Conservation (phyloP, 108 stramenopile genomes). For the Cyclotella cryptica region DNA sequence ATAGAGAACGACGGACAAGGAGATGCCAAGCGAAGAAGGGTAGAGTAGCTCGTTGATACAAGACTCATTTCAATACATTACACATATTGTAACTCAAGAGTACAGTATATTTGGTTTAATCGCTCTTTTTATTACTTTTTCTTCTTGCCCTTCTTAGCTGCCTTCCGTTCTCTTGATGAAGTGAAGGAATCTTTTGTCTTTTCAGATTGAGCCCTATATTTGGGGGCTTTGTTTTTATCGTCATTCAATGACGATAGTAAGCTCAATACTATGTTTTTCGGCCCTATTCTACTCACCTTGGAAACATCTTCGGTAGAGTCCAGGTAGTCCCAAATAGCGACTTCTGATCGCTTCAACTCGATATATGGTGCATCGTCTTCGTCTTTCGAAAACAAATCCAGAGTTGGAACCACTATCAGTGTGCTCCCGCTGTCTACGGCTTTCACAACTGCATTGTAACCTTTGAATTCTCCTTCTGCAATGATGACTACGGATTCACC, state of each 20-base stretch:
- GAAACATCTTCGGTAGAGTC: neutral
- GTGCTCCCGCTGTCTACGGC: neutral
- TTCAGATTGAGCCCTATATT: conserved; percentile 25
- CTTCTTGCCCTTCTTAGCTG: conserved; percentile 50
- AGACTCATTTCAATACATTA: neutral
- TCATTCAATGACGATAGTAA: conserved; percentile 55
- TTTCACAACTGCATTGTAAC: conserved; percentile 49
- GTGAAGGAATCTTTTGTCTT: conserved; percentile 27
- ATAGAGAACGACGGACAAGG: neutral
- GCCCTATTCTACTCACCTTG: conserved; percentile 36
- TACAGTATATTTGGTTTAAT: too few species aligned
- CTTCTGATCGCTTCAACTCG: conserved; percentile 56
- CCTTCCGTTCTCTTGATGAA: conserved; percentile 68
- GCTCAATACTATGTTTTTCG: conserved; percentile 44
- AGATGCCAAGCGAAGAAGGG: conserved; percentile 37
- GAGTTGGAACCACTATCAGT: conserved; percentile 60
- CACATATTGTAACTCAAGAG: too few species aligned
- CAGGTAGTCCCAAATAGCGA: conserved; percentile 79
- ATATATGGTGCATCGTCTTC: conserved; percentile 27
- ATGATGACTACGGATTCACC: conserved; percentile 76
- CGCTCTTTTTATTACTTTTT: conserved; percentile 27
- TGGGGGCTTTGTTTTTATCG: conserved; percentile 12
- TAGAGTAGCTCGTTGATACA: neutral
- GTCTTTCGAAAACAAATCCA: conserved; percentile 34
- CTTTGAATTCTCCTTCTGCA: conserved; percentile 68